phyloP scores from a whole-genome alignment of 306 rosid species.

The Prosopis cineraria region DNA sequence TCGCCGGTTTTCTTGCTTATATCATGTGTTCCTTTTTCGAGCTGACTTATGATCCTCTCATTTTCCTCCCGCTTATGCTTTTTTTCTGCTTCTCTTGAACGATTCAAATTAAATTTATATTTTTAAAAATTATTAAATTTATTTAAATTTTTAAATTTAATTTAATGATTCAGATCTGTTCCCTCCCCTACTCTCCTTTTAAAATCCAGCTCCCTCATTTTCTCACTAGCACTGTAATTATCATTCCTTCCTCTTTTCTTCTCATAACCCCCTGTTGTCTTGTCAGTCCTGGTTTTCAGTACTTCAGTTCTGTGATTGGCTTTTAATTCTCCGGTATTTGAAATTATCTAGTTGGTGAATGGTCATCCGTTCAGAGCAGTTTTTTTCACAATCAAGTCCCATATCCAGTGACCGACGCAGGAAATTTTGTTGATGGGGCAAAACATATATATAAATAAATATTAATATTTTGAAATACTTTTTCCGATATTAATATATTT shows the following conservation, averaged over 20 bases:
- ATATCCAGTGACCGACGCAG: too few relatives aligned
- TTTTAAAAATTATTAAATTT: too few relatives aligned
- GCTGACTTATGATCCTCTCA: constrained; percentile 11
- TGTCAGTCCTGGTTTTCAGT: neutral
- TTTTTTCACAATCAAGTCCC: neutral
- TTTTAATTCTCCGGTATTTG: neutral
- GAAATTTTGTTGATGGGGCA: too few relatives aligned
- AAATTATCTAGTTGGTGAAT: neutral
- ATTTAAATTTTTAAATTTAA: too few relatives aligned
- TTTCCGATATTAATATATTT: too few relatives aligned
- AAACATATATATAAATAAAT: too few relatives aligned
- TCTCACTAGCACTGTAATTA: constrained; percentile 15
- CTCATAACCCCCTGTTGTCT: constrained; percentile 13
- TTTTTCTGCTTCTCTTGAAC: too few relatives aligned
- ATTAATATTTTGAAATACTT: too few relatives aligned
- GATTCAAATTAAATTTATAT: too few relatives aligned
- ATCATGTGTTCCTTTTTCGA: constrained; percentile 6
- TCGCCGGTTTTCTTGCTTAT: constrained; percentile 12
- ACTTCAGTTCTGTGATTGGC: neutral
- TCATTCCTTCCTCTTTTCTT: neutral
- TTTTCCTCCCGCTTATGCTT: constrained; percentile 8
- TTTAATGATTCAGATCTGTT: too few relatives aligned
- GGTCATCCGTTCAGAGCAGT: neutral
- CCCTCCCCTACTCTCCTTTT: too few relatives aligned
- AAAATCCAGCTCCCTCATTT: too few relatives aligned